Percentiles rank a stretch among this genome's conserved stretches.
These are phyloP conservation scores for Conticribra weissflogii DNA, from an alignment of 108 stramenopile genomes.

Conservation along the genomic window DNA sequence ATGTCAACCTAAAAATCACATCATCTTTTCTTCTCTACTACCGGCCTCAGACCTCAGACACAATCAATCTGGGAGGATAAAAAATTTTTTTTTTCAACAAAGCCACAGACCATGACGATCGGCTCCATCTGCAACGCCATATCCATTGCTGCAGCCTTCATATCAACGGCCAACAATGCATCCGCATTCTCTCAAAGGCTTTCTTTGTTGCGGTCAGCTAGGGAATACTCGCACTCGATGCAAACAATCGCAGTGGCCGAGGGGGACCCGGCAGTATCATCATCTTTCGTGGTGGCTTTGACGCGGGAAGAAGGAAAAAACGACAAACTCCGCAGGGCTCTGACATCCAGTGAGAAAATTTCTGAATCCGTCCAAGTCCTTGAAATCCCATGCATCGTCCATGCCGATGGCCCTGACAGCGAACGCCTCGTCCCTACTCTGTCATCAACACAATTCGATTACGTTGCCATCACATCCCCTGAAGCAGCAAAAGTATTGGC, in stretches of 20 bases:
- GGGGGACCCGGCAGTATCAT: constrained; percentile 6
- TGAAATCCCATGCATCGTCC: constrained; percentile 87
- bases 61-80: too few relatives aligned
- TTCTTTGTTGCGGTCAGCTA: neutral
- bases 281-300: constrained; percentile 60
- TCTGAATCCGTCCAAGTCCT: constrained; percentile 36
- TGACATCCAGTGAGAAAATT: constrained; percentile 37
- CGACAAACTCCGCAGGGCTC: constrained; percentile 59
- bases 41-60: too few relatives aligned
- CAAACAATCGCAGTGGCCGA: constrained; percentile 2
- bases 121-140: neutral
- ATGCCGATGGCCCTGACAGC: constrained; percentile 77
- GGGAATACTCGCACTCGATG: neutral
- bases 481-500: constrained; percentile 83
- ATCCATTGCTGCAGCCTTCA: neutral
- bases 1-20: too few relatives aligned
- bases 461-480: constrained; percentile 83
- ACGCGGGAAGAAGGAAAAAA: constrained; percentile 90
- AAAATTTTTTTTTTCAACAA: constrained; percentile 1
- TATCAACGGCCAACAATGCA: constrained; percentile 3
- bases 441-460: constrained; percentile 52
- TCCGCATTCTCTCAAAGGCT: constrained; percentile 2
- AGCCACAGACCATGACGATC: too few relatives aligned
- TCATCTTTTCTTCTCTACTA: too few relatives aligned
- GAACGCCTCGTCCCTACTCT: constrained; percentile 51